Evolutionary conservation across 1,139 yeast genomes (phyloP), one percentile per base, ranked within the genome.

Genomic region (Candida freyschussii): DNA sequence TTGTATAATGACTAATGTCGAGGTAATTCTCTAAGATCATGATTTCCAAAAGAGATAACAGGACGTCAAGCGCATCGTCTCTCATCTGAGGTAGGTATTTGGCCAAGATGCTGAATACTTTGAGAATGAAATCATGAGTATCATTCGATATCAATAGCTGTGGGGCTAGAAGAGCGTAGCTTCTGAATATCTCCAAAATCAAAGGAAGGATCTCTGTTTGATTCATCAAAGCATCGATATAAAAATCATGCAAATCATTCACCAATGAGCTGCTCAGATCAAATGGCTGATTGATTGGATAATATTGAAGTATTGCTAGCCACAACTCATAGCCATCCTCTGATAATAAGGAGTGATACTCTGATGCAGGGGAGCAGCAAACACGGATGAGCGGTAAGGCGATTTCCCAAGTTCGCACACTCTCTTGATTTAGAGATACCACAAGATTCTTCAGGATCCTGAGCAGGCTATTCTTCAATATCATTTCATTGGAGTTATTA

Each of bases 251-350:
- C 36, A 78, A 65, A 18, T 67, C 47, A 16, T 62, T 60, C 5
- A 70, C 50, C 19, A 85, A 61, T 21, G 63, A 59, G 13, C 63
- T 57, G 6, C 71, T 58, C 13, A 60, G 54, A 24, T 54, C 53
- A 7, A 59, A 37, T 1, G 39, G 29, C 12, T 46, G 45, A 22
- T 51, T 48, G 3, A 42, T 36, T 6, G 55, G 45, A 35, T 50
- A 59, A 27, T 79, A 78, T 40, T 78, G 83, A 32, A 89, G 57
- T 4, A 86, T 53, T 0, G 81, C 69, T 24, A 73, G 63, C 96
- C 97, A 89, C 32, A 91, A 62, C 33, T 85, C 94, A 50, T 76
- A 76, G 0, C 95, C 96, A 57, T 91, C 98, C 51, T 91, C 97
- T 18, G 82, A 67, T 9, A 91, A 57, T 32, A 84, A 64, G 3